Evolutionary conservation across 345 rosid genomes (phyloP).

Genomic region (Geranium brycei): DNA sequence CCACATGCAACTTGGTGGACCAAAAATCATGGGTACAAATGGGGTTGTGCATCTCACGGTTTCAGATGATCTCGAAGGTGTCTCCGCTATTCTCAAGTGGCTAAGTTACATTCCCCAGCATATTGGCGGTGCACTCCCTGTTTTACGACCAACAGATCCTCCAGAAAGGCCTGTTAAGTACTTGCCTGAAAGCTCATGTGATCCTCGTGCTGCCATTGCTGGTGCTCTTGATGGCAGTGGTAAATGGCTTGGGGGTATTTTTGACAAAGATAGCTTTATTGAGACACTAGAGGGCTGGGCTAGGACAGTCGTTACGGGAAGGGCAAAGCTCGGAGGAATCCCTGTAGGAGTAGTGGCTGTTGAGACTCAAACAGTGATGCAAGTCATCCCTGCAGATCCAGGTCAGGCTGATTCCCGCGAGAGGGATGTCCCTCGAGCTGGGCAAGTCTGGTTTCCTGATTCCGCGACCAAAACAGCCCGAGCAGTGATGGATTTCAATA

Average conservation of each 20-base stretch:
- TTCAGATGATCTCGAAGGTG: slow-evolving; percentile 94
- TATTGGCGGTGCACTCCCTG: slow-evolving; percentile 72
- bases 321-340: slow-evolving; percentile 98
- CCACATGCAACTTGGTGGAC: slow-evolving; percentile 99
- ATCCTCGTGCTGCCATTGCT: slow-evolving; percentile 88
- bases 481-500: slow-evolving; percentile 88
- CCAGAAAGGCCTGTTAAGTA: slow-evolving; percentile 85
- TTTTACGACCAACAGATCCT: slow-evolving; percentile 50
- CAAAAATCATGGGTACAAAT: slow-evolving; percentile 97
- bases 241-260: slow-evolving; percentile 90
- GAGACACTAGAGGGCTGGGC: slow-evolving; percentile 99
- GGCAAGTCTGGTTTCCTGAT: slow-evolving; percentile 99
- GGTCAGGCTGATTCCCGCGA: slow-evolving; percentile 99
- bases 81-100: slow-evolving; percentile 86
- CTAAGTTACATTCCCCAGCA: slow-evolving; percentile 75
- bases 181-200: slow-evolving; percentile 77
- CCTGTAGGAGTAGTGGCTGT: slow-evolving; percentile 97
- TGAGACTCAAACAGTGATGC: slow-evolving; percentile 97
- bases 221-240: slow-evolving; percentile 53
- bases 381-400: slow-evolving; percentile 96
- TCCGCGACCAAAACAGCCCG: slow-evolving; percentile 96
- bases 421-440: slow-evolving; percentile 95
- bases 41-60: slow-evolving; percentile 97
- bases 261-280: slow-evolving; percentile 84
- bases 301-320: slow-evolving; percentile 97